Conservation (phyloP, 202 grass and related monocot genomes). For the Cymbopogon flexuosus region DNA sequence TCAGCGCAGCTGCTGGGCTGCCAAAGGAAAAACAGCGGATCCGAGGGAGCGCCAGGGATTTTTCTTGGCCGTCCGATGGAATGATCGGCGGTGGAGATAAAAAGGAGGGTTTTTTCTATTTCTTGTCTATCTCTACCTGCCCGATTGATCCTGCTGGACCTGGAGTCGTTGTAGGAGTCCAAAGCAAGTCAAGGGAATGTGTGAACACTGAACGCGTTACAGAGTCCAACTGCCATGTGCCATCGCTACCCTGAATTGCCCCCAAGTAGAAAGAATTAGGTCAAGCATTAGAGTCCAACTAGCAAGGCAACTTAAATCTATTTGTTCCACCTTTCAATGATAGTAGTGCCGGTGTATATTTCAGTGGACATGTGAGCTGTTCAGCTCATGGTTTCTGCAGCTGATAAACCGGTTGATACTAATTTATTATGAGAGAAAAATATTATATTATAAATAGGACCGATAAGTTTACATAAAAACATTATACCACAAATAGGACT, state of each 20-base stretch:
- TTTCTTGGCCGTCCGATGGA: constrained; percentile 11
- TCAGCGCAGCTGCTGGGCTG: too few relatives aligned
- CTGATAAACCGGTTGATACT: too few relatives aligned
- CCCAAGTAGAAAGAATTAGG: constrained; percentile 11
- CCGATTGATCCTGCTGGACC: not conserved
- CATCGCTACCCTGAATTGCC: not conserved
- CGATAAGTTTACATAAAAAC: too few relatives aligned
- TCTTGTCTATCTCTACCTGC: not conserved
- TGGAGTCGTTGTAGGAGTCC: not conserved
- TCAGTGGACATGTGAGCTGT: too few relatives aligned
- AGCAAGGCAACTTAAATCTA: not conserved
- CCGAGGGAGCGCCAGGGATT: not conserved
- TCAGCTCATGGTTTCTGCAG: too few relatives aligned
- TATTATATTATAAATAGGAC: too few relatives aligned
- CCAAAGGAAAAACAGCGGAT: too few relatives aligned
- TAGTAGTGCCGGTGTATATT: not conserved
- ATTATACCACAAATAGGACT: too few relatives aligned
- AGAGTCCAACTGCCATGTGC: not conserved
- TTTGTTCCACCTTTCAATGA: not conserved
- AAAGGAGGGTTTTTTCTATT: not conserved
- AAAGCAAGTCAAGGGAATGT: not conserved
- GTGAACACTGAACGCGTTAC: not conserved
- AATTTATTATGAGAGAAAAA: too few relatives aligned
- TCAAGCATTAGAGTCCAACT: not conserved
- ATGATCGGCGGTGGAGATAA: not conserved